phyloP scores from a whole-genome alignment of 148 eudicot species.

The Cornus florida region DNA sequence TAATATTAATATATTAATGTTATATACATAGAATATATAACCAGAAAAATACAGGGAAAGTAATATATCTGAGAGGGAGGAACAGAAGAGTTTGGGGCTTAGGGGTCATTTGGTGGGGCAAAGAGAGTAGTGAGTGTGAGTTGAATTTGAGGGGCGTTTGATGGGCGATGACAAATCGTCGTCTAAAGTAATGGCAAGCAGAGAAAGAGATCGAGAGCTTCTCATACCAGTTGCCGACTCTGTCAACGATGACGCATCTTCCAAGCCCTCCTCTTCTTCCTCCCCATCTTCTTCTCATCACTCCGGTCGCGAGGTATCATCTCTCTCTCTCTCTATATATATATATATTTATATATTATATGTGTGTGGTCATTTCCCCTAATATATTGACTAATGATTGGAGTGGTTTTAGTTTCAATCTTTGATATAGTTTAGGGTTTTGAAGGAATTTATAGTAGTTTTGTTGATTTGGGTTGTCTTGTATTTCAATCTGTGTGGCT shows the following conservation, averaged over 20 bases:
- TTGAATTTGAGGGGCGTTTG: background rate
- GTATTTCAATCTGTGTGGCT: background rate
- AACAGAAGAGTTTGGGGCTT: background rate
- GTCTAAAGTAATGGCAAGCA: conserved; percentile 36
- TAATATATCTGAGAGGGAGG: background rate
- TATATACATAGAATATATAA: background rate
- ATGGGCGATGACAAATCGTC: conserved; percentile 70
- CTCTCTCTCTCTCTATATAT: conserved; percentile 13
- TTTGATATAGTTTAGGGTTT: background rate
- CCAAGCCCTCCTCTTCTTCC: conserved; percentile 49
- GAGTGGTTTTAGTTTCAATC: background rate
- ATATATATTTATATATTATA: conserved; percentile 6
- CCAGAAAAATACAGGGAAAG: background rate
- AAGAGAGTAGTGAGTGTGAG: background rate
- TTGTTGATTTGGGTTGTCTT: background rate
- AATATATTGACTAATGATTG: background rate
- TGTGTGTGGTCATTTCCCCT: background rate
- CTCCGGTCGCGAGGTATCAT: conserved; percentile 78
- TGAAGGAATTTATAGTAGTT: background rate
- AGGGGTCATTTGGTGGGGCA: background rate
- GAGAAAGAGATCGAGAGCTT: conserved; percentile 85
- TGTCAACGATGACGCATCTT: conserved; percentile 31
- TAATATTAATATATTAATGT: too few relatives aligned
- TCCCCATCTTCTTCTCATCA: conserved; percentile 56
- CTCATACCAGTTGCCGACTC: conserved; percentile 73